These are phyloP conservation scores for Austroboletus novae-zelandiae DNA, from an alignment of 1,284 basidiomycete species.

Conservation along the genomic window DNA sequence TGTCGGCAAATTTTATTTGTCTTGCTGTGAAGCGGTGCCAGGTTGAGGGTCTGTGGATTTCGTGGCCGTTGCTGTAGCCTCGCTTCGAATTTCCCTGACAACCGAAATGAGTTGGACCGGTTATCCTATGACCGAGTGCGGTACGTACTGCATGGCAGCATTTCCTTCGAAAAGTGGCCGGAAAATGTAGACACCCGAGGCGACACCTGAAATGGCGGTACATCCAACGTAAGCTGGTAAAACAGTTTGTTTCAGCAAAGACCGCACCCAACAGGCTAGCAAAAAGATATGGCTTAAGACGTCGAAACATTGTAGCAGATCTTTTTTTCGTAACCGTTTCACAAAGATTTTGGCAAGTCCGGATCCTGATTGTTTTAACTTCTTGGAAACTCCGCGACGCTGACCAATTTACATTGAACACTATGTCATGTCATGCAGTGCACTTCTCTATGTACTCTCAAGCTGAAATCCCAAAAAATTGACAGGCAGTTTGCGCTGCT, in stretches of 20 bases:
- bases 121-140: background rate
- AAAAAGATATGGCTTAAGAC: conserved; percentile 26
- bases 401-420: background rate
- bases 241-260: background rate
- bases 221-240: conserved; percentile 5
- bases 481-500: conserved; percentile 49
- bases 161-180: conserved; percentile 38
- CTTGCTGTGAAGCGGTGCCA: conserved; percentile 1
- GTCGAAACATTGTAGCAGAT: conserved; percentile 24
- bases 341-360: background rate
- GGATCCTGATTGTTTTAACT: conserved; percentile 6
- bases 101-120: conserved; percentile 3
- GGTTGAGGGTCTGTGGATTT: conserved; percentile 6
- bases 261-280: conserved; percentile 30
- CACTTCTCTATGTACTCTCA: background rate
- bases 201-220: conserved; percentile 41
- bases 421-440: background rate
- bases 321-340: conserved; percentile 22
- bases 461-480: conserved; percentile 25
- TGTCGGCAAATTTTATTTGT: conserved; percentile 9
- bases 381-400: conserved; percentile 35
- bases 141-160: conserved; percentile 14
- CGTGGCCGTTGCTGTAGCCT: background rate
- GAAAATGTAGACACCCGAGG: conserved; percentile 65
- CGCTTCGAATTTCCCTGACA: conserved; percentile 12